Evolutionary conservation across 2,329 filamentous ascomycete species (phyloP), one percentile per base, ranked within the genome.

Genomic region (Neonectria ditissima): DNA sequence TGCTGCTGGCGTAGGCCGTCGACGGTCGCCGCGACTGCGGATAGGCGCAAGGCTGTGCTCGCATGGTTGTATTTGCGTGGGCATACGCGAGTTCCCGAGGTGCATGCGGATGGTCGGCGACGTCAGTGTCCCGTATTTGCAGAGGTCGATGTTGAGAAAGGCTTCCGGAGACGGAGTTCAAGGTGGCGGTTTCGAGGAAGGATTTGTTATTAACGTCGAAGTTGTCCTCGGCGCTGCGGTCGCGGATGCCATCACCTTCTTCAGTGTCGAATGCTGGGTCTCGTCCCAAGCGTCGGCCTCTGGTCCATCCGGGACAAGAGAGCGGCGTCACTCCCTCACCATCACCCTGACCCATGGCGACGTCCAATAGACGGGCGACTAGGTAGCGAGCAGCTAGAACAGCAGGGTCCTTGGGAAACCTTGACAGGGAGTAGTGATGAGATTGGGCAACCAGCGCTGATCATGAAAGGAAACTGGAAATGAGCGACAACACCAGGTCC

Each of bases 131-230:
- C 34, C 20, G 41, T 24, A 52, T 26, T 37, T 54, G 41, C 18
- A 28, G 65, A 50, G 59, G 55, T 28, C 64, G 65, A 55, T 56
- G 56, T 63, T 65, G 66, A 54, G 65, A 62, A 22, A 64, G 57
- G 65, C 69, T 69, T 45, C 60, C 68, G 32, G 72, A 65, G 48
- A 58, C 48, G 14, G 72, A 74, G 53, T 56, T 69, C 57, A 72
- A 63, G n/a, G 72, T 74, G 50, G 73, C 72, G 28, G 66, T 73
- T 65, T 74, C 72, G 41, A 74, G 57, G 66, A 74, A 74, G 61
- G 67, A 73, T 60, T 68, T 66, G 68, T 73, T 71, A 69, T 69
- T 65, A 60, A 61, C 45, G 34, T 62, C 57, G 44, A 52, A 59
- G 44, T 43, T 64, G 24, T 67, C 65, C 52, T 71, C 65, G 65